Evolutionary conservation across 208 protist species (phyloP), one percentile per base, ranked within the genome.

Genomic region (Crithidia thermophila): DNA sequence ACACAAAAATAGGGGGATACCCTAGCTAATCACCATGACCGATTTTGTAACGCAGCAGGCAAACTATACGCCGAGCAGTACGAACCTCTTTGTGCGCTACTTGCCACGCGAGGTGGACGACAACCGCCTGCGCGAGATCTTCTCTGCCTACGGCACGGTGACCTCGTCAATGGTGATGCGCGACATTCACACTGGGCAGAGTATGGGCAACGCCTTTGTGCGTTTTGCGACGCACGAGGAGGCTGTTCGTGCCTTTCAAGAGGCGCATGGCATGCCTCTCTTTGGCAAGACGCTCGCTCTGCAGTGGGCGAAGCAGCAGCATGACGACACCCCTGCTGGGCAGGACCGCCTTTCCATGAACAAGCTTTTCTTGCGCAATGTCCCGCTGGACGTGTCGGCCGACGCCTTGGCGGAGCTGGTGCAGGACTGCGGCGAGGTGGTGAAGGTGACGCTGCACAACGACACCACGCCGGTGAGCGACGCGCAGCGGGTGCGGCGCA

Each of bases 321-420:
- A 82, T 64, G 75, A 83, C 67, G 51, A 23, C 58, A 75, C 50
- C 10, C 72, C 76, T 14, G 57, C 74, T 25, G 67, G 67, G 16
- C 31, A 77, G 14, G 76, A 69, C 20, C 75, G 69, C 8, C 18
- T 55, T 21, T 66, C 30, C 42, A 67, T 84, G 67, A 69, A 81
- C 62, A 82, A 87, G 52, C 77, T 83, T 11, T 87, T 87, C 39
- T 31, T 84, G 43, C 81, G 81, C 66, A 87, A 87, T 63, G 66
- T 87, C 25, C 81, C 81, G 36, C 10, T 71, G 37, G 62, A 70
- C 47, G 61, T 76, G 31, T 75, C 63, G 20, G 60, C 58, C 18
- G 64, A 36, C 25, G 39, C 59, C 0, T 60, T 87, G 13, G 31
- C 28, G 8, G n/a, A 34, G 13, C 28, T 68, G 9, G 69, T 79